phyloP scores from a whole-genome alignment of 2,329 filamentous ascomycete genomes.

The Xylaria sp. region DNA sequence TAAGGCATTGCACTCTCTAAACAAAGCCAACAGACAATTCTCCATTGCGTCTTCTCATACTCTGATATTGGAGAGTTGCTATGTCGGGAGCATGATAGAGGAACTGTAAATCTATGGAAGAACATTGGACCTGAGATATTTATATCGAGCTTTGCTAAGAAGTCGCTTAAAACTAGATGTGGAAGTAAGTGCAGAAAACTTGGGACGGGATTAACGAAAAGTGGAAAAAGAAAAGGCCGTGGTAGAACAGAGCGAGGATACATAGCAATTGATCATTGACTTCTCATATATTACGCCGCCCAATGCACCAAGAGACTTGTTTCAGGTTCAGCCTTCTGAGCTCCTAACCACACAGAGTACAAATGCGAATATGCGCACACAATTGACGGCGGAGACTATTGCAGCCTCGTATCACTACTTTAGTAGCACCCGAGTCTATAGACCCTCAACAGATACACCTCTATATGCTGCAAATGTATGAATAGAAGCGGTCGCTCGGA shows the following conservation, averaged over 20 bases:
- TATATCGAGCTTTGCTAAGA: conserved; percentile 3
- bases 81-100: neutral
- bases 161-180: neutral
- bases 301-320: conserved; percentile 6
- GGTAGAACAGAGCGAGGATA: neutral
- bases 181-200: neutral
- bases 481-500: neutral
- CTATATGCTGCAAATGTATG: neutral
- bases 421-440: neutral
- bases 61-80: neutral
- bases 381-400: neutral
- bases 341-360: conserved; percentile 16
- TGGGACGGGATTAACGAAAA: conserved; percentile 1
- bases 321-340: neutral
- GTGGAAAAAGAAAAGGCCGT: neutral
- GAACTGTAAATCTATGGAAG: neutral
- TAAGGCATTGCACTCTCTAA: neutral
- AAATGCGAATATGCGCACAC: conserved; percentile 22
- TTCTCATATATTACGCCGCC: conserved; percentile 5
- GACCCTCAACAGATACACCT: neutral
- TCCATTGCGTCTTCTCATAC: conserved; percentile 7
- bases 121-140: neutral
- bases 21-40: conserved; percentile 3
- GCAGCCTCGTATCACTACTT: neutral
- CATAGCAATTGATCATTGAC: conserved; percentile 15